phyloP scores from a whole-genome alignment of 345 rosid genomes.

The Salix suchowensis region DNA sequence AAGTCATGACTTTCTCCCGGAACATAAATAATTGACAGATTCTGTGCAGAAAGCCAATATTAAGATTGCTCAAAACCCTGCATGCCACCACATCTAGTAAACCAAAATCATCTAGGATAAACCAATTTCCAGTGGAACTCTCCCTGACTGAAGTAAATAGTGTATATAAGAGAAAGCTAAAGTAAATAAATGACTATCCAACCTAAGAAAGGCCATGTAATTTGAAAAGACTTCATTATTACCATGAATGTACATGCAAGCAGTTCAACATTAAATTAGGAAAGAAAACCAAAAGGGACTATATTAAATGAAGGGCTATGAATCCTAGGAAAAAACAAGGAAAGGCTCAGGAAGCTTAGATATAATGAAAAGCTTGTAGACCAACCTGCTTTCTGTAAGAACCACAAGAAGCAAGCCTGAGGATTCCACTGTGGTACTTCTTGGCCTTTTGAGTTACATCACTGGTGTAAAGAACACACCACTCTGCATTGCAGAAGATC shows the following conservation, averaged over 20 bases:
- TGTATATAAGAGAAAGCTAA: no score
- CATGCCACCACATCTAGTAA: neutral
- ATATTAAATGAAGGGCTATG: neutral
- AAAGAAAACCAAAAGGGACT: neutral
- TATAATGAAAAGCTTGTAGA: neutral
- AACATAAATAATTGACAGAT: neutral
- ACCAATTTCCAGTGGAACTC: no score
- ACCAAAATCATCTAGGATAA: neutral
- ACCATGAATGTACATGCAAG: no score
- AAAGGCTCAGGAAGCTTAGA: neutral
- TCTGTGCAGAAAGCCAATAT: neutral
- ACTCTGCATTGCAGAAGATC: neutral
- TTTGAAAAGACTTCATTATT: no score
- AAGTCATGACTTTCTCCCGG: neutral
- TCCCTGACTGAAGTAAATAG: no score
- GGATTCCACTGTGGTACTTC: slow-evolving; percentile 1
- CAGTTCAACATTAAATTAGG: no score
- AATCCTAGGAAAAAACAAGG: neutral
- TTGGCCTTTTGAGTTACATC: slow-evolving; percentile 13
- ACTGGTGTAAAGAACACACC: slow-evolving; percentile 5
- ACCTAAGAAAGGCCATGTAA: no score
- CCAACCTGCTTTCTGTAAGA: slow-evolving; percentile 4
- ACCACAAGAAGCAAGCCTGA: slow-evolving; percentile 5
- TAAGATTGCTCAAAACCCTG: neutral
- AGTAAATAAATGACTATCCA: no score